Evolutionary conservation across 495 filamentous ascomycete genomes (phyloP), one percentile per base, ranked within the genome.

Genomic region (Clohesyomyces aquaticus): DNA sequence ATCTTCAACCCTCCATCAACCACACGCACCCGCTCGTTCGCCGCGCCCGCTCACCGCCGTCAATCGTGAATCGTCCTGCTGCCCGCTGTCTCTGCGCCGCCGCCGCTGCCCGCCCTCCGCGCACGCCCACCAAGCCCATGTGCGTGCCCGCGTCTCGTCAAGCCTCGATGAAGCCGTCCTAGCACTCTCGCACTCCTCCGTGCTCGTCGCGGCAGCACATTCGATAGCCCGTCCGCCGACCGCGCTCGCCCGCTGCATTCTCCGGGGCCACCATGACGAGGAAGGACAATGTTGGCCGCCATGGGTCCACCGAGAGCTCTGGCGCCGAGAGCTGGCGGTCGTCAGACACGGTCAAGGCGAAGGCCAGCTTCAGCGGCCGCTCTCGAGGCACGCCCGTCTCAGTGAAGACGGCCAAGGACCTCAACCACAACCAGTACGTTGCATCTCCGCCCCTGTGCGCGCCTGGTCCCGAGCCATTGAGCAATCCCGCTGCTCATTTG

Each of bases 291-390:
- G 72, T 65, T 52, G 76, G 71, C 66, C 81, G 84, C 71, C 81
- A 84, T 79, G 85, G 82, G 77, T 85, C 86, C 67, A 79, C 78
- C 72, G 83, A 83, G 76, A 84, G 83, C 80, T 81, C 84, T 47
- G 32, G 32, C 6, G 32, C 32, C 6, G 80, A 82, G 71, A 85
- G 82, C 73, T 82, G 79, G 70, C 78, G 80, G 55, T 86, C 84
- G 54, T 81, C 72, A 70, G 79, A 83, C 61, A 88, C 86, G 51
- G 75, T 85, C 59, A 83, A 79, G 71, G 79, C 76, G 61, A 83
- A 79, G 71, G 79, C 76, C n/a, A 50, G 53, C 78, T 67, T 75
- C 72, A 69, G 75, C 69, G 64, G 72, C 53, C 68, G 63, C 28
- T 64, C 60, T 55, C 67, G 82, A 69, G 79, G 78, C 14, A 75